These are phyloP conservation scores for Starmerella sirachaensis DNA, from an alignment of 805 yeast species.

Conservation along the genomic window DNA sequence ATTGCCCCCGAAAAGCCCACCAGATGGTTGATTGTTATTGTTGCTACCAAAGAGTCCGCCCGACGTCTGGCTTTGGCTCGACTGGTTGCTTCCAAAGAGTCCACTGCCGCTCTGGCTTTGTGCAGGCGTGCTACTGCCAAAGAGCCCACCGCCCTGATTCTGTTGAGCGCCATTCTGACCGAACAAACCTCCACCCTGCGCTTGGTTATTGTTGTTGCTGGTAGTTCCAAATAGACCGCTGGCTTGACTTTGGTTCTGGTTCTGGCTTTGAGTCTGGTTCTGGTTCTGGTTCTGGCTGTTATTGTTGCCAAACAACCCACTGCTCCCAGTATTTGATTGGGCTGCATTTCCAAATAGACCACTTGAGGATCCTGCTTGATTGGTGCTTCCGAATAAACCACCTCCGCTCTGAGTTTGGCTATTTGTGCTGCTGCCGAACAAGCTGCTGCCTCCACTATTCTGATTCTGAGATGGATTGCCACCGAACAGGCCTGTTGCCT, in stretches of 20 bases:
- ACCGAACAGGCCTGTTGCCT: too few relatives aligned
- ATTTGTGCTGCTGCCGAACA: not conserved
- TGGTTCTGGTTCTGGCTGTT: too few relatives aligned
- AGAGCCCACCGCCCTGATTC: slow-evolving; percentile 1
- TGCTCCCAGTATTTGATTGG: not conserved
- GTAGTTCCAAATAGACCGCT: slow-evolving; percentile 8
- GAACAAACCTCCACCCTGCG: slow-evolving; percentile 9
- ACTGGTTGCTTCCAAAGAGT: slow-evolving; percentile 2
- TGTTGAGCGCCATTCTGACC: slow-evolving; percentile 1
- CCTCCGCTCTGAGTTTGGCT: not conserved
- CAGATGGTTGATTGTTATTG: not conserved
- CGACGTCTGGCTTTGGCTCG: too few relatives aligned
- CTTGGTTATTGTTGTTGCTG: slow-evolving; percentile 2
- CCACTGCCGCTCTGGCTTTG: slow-evolving; percentile 1
- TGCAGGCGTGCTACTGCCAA: slow-evolving; percentile 3
- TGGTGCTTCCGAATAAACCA: not conserved
- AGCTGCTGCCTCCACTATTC: too few relatives aligned
- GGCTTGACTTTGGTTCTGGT: not conserved
- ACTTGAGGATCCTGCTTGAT: too few relatives aligned
- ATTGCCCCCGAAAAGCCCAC: slow-evolving; percentile 1
- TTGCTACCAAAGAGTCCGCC: slow-evolving; percentile 11
- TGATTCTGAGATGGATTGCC: too few relatives aligned
- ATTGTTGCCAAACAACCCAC: slow-evolving; percentile 3
- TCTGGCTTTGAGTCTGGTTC: not conserved
- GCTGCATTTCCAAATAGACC: too few relatives aligned